These are phyloP conservation scores for Colletotrichum acutatum DNA, from an alignment of 2,329 filamentous ascomycete genomes.

Conservation along the genomic window DNA sequence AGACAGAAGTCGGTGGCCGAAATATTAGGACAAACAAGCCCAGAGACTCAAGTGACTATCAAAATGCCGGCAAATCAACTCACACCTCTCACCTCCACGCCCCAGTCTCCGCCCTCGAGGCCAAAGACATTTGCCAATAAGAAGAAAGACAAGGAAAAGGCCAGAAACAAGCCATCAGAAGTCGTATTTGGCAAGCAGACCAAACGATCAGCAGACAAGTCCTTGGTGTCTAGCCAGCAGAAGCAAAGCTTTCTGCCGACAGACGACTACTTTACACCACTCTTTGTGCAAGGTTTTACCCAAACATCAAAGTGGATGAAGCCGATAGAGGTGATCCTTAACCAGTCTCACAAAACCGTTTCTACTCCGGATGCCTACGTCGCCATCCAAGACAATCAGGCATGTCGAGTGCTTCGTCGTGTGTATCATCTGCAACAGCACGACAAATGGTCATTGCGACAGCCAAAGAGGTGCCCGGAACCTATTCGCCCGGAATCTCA, in stretches of 20 bases:
- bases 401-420: conserved; percentile 84
- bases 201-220: conserved; percentile 59
- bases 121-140: conserved; percentile 46
- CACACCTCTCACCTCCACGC: conserved; percentile 55
- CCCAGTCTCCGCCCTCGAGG: conserved; percentile 53
- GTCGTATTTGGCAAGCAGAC: conserved; percentile 82
- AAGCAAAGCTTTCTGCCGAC: conserved; percentile 57
- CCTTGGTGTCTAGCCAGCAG: conserved; percentile 52
- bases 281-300: conserved; percentile 69
- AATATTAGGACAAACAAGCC: conserved; percentile 68
- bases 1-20: conserved; percentile 79
- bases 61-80: conserved; percentile 48
- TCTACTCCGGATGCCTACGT: conserved; percentile 87
- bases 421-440: conserved; percentile 92
- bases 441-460: conserved; percentile 92
- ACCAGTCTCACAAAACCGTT: conserved; percentile 88
- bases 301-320: conserved; percentile 69
- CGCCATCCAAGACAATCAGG: conserved; percentile 85
- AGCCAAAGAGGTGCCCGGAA: conserved; percentile 86
- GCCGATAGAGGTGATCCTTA: conserved; percentile 76
- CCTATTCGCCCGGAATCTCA: conserved; percentile 81
- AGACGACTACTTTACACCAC: conserved; percentile 73
- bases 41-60: conserved; percentile 41
- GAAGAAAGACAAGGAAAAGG: conserved; percentile 65
- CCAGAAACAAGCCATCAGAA: conserved; percentile 75